Percentiles rank a stretch among this genome's conserved stretches.
Evolutionary conservation across 2,329 filamentous ascomycete species (phyloP).

Genomic region (Zymoseptoria crescenta): DNA sequence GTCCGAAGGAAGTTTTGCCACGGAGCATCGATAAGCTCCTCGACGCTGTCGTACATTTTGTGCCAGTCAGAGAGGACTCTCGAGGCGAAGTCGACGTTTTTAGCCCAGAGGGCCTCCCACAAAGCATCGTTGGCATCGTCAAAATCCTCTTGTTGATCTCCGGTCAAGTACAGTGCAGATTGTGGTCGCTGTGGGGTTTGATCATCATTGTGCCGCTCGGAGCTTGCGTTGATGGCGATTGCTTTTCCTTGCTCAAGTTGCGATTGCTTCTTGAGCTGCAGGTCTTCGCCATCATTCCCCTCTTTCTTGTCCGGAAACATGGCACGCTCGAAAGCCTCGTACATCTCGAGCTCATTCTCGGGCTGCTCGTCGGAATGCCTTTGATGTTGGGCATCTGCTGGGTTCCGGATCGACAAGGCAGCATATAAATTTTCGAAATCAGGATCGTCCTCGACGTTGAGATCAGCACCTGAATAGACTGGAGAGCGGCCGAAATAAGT

Average conservation of each 20-base stretch:
- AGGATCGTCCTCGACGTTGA: neutral
- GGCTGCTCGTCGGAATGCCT: neutral
- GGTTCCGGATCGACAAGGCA: neutral
- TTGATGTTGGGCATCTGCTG: no score
- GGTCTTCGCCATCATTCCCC: neutral
- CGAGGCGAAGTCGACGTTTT: constrained; percentile 2
- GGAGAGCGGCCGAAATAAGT: constrained; percentile 6
- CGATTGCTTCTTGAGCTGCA: neutral
- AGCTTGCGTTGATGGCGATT: neutral
- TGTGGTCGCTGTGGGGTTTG: neutral
- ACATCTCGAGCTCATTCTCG: neutral
- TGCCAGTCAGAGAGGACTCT: constrained; percentile 6
- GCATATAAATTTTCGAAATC: neutral
- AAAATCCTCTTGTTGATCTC: constrained; percentile 3
- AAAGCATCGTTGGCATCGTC: constrained; percentile 8
- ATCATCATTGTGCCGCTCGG: neutral
- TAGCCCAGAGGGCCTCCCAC: constrained; percentile 6
- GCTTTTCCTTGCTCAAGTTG: neutral
- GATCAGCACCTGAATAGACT: constrained; percentile 1
- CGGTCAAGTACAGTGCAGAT: neutral
- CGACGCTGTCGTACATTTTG: constrained; percentile 4
- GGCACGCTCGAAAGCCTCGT: neutral
- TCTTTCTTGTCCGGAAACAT: neutral
- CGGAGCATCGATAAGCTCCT: constrained; percentile 1
- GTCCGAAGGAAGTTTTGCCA: neutral